Evolutionary conservation across 768 basidiomycete genomes (phyloP).

Genomic region (Pholiota conissans): DNA sequence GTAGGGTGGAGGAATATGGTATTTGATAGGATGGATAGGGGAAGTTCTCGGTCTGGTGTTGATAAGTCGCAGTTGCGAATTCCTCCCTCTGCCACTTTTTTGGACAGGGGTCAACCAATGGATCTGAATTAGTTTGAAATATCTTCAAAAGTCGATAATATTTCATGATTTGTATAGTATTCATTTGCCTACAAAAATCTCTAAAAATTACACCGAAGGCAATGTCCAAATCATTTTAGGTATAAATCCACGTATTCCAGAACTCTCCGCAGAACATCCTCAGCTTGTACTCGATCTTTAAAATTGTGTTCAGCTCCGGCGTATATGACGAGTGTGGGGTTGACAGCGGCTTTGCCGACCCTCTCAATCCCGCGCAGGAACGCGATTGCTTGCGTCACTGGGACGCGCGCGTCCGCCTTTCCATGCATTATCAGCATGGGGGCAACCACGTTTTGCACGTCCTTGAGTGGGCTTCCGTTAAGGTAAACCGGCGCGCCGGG

Average conservation of each 20-base stretch:
- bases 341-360: slow-evolving; percentile 5
- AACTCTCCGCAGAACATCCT: slow-evolving; percentile 6
- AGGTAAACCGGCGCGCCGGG: slow-evolving; percentile 10
- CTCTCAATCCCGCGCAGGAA: slow-evolving; percentile 11
- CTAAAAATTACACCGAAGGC: too few species aligned
- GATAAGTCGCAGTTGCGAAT: too few species aligned
- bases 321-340: slow-evolving; percentile 3
- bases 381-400: slow-evolving; percentile 11
- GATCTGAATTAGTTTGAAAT: too few species aligned
- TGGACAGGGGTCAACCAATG: too few species aligned
- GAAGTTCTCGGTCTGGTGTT: too few species aligned
- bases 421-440: slow-evolving; percentile 11
- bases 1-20: too few species aligned
- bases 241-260: slow-evolving; percentile 8
- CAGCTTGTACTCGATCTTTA: slow-evolving; percentile 9
- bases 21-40: too few species aligned
- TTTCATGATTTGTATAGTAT: too few species aligned
- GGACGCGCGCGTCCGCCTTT: slow-evolving; percentile 11
- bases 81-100: too few species aligned
- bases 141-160: too few species aligned
- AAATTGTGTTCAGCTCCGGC: slow-evolving; percentile 9
- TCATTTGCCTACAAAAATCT: too few species aligned
- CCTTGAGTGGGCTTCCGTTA: slow-evolving; percentile 12
- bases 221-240: background rate
- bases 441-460: slow-evolving; percentile 9